Evolutionary conservation across 2,329 filamentous ascomycete genomes (phyloP), one percentile per base, ranked within the genome.

Genomic region (Dichotomopilus funicola): DNA sequence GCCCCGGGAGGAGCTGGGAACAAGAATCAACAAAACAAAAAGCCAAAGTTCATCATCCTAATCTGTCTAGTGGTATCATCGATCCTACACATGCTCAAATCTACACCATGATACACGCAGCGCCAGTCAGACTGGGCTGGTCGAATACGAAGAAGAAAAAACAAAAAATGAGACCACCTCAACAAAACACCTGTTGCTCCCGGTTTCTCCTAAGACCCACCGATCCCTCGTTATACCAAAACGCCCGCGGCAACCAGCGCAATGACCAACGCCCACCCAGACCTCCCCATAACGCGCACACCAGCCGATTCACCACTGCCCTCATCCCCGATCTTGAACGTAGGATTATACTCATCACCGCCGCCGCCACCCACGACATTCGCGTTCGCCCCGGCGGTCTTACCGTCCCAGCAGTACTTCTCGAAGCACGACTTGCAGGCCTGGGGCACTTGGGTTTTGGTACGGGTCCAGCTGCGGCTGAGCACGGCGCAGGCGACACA

Each of bases 331-430:
- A 71, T 63, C 56, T 67, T 66, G 42, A 68, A 66, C 5, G 38
- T 51, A 1, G 71, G 71, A 58, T 66, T 54, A 51, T 73, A 73
- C 35, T 43, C 49, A 33, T 58, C 61, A 10, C 51, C 44, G 6
- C 59, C 57, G 33, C 60, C 61, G 6, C 50, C 44, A 5, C 57
- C 51, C 45, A 64, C 59, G 45, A 35, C 13, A 6, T 46, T 38
- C 3, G 57, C 55, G 53, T 62, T 55, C 44, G n/a, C 31, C 6
- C 55, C 57, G 51, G 67, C 67, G 13, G 66, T 43, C 1, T 81
- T 88, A n/a, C 94, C 94, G 68, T 96, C 82, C 94, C 94, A 99
- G 79, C 94, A 99, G 74, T 96, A 96, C 19, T 75, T 71, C 10
- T 75, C 62, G 71, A 96, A 97, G 74, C 94, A 99, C 49, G 78